Base-by-base conservation (phyloP, 1,139 yeast species). In the Kodamaea plutei region DNA sequence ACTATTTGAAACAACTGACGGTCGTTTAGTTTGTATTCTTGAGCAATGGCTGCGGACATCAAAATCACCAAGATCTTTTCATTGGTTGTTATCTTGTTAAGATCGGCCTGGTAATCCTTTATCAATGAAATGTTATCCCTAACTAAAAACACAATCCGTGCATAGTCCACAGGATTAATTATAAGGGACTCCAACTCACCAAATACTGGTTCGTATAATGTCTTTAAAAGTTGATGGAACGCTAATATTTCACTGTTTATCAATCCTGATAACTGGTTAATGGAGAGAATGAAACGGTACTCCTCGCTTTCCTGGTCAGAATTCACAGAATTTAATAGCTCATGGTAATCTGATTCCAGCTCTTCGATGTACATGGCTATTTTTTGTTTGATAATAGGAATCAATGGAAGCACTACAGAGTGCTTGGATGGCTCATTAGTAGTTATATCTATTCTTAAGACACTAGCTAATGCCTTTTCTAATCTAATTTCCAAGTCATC, bases 11-110 rank as follows among this genome's bases (percentile, higher is more conserved):
- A 44, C 36, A 78, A 49, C 34, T 72, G 76, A 1, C 40, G 38
- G 0, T 51, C 58, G 2, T 56, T 40, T 35, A 18, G 32, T 23
- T 41, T 58, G 34, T 43, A 63, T 7, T 38, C 39, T 5, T 31
- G 23, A 23, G 45, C 41, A 4, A 46, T 39, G 29, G 58, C 63
- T 2, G 85, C 79, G 0, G 95, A 75, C 82, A 88, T 84, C 2
- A 82, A 73, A 5, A 88, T 58, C 3, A 85, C 81, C 50, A 88
- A 65, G 0, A 79, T 64, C 42, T 83, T 83, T 31, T 88, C 94
- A 32, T 72, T 73, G 4, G 75, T 55, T 2, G 81, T 46, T 25
- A 78, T 61, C 2, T 40, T 38, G 29, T 61, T 59, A 26, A 80
- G 53, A 10, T 58, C 50, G 1, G 46, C 39, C 34, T 69, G 72